phyloP scores from a whole-genome alignment of 371 early-diverging fungal genomes.

The Dinochytrium kinnereticum region DNA sequence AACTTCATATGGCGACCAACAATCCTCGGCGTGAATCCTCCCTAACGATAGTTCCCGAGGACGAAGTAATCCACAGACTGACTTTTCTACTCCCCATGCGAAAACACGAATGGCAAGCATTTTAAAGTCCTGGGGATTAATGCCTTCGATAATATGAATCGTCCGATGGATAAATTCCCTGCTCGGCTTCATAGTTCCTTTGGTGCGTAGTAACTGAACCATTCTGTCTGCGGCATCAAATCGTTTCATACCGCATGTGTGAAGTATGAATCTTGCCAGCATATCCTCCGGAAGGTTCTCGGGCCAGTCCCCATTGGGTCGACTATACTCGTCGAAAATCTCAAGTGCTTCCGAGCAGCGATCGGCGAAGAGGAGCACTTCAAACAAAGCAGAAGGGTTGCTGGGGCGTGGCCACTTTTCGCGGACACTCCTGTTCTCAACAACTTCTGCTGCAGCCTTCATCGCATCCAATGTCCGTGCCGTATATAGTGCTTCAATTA shows the following conservation, averaged over 20 bases:
- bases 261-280: conserved; percentile 7
- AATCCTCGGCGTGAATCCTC: conserved; percentile 27
- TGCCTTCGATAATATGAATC: conserved; percentile 18
- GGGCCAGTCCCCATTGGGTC: conserved; percentile 22
- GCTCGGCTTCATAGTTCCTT: conserved; percentile 15
- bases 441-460: conserved; percentile 24
- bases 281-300: conserved; percentile 9
- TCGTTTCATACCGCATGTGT: conserved; percentile 1
- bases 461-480: conserved; percentile 18
- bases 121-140: conserved; percentile 9
- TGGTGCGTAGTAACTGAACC: conserved; percentile 13
- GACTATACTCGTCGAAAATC: conserved; percentile 12
- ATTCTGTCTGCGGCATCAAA: conserved; percentile 24
- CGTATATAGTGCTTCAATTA: conserved; percentile 19
- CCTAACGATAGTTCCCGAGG: conserved; percentile 19
- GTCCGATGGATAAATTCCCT: conserved; percentile 22
- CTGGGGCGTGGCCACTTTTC: not conserved
- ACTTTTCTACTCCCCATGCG: conserved; percentile 25
- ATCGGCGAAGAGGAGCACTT: conserved; percentile 22
- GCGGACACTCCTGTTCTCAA: conserved; percentile 7
- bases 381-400: conserved; percentile 18
- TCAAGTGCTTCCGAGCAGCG: conserved; percentile 18
- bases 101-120: conserved; percentile 22
- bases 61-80: conserved; percentile 23
- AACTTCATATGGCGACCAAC: conserved; percentile 31